Base-by-base conservation (phyloP, 768 basidiomycete genomes). In the Lactarius pseudohatsudake region DNA sequence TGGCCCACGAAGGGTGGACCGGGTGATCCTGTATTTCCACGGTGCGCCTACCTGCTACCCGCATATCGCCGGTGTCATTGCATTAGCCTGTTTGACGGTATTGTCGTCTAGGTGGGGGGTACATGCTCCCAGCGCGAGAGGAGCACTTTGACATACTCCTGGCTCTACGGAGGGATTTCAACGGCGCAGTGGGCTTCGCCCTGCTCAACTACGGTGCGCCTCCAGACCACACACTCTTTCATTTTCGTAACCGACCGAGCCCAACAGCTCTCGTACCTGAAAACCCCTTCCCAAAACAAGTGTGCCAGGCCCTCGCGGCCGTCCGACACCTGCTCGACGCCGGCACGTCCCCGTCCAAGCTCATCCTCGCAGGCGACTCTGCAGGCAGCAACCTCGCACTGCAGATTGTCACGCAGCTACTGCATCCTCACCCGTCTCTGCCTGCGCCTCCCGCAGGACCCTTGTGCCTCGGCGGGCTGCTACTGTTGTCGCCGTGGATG, bases 351-450 rank as follows among this genome's bases (percentile, higher is more conserved):
- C 34, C 69, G 3, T 66, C 72, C 13, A 67, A 69, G n/a, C 71
- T 73, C n/a, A 62, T 61, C 50, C 50, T 73, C 32, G 68, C 65
- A 1, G 72, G 72, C 30, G 69, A 70, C 61, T 65, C 71, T 2
- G 69, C 66, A 1, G 71, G 71, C 20, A 70, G 58, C 16, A 73
- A 72, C 61, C 47, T 73, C 9, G 56, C 61, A 8, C 11, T 73
- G 9, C 72, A 73, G 59, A 60, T 72, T 16, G 55, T 69, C 1
- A 47, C 64, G 1, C 70, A 68, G 32, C 36, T 71, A 10, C 58
- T 73, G 0, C 70, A 73, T 8, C 69, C 72, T 0, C 69, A 66
- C 2, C 28, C 67, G 2, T 59, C 65, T 18, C 43, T 69, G 15
- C 28, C 64, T 16, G 10, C 9, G 9, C 38, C 59, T 18, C 59